Conservation (phyloP, 2,329 filamentous ascomycete species). For the Fragosphaeria purpurea region DNA sequence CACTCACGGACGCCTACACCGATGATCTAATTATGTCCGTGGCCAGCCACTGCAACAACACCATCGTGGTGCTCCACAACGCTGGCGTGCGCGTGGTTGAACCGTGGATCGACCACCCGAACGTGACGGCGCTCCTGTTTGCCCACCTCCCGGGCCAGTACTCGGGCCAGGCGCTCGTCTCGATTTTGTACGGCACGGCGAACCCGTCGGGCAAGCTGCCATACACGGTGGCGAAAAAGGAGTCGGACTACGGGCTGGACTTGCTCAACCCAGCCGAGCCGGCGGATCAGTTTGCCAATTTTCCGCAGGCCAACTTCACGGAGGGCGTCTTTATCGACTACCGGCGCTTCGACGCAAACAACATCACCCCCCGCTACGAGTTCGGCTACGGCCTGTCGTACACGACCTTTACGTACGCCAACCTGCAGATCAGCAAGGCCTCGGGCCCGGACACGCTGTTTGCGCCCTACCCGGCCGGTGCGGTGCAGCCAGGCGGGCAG, state of each 20-base stretch:
- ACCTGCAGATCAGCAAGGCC: slow-evolving; percentile 23
- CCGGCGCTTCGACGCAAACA: slow-evolving; percentile 39
- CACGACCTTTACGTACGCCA: slow-evolving; percentile 39
- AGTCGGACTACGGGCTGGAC: slow-evolving; percentile 40
- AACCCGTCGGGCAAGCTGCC: slow-evolving; percentile 49
- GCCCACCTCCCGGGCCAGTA: slow-evolving; percentile 56
- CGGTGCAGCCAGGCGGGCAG: slow-evolving; percentile 33
- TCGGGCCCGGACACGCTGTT: slow-evolving; percentile 14
- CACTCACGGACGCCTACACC: slow-evolving; percentile 55
- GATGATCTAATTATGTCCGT: slow-evolving; percentile 47
- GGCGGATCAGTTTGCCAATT: slow-evolving; percentile 40
- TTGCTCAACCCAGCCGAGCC: slow-evolving; percentile 28
- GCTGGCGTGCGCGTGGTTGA: slow-evolving; percentile 51
- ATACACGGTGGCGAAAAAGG: slow-evolving; percentile 48
- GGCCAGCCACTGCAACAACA: slow-evolving; percentile 48
- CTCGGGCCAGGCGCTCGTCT: slow-evolving; percentile 43
- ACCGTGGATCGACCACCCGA: slow-evolving; percentile 49
- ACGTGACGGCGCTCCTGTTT: slow-evolving; percentile 53
- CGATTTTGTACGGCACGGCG: slow-evolving; percentile 46
- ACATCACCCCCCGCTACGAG: slow-evolving; percentile 40
- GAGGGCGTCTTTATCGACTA: slow-evolving; percentile 45
- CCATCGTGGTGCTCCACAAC: slow-evolving; percentile 56
- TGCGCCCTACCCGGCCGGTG: slow-evolving; percentile 27
- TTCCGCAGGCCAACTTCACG: slow-evolving; percentile 38
- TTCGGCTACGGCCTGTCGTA: slow-evolving; percentile 49